phyloP scores from a whole-genome alignment of 257 asterid species.

The Nicotiana benthamiana region DNA sequence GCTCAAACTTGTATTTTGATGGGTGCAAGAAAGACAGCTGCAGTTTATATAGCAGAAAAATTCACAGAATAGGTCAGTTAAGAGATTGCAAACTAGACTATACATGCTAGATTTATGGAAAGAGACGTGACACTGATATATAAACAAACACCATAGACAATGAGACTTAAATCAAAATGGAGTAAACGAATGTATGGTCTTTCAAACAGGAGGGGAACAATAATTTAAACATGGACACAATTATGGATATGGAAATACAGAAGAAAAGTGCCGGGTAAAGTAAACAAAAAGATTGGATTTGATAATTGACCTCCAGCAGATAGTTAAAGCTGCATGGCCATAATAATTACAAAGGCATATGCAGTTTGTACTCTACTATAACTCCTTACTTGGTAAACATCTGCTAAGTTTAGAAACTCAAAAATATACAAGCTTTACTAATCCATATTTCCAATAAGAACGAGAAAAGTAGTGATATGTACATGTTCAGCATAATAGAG shows the following conservation, averaged over 20 bases:
- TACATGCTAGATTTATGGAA: background rate
- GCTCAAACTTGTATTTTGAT: slow-evolving; percentile 75
- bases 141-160: background rate
- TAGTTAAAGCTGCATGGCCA: background rate
- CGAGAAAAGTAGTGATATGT: background rate
- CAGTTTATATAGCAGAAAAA: slow-evolving; percentile 2
- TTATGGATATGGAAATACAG: background rate
- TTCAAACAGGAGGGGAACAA: background rate
- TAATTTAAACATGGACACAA: background rate
- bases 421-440: background rate
- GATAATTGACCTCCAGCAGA: background rate
- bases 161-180: background rate
- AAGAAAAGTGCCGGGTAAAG: background rate
- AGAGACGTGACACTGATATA: background rate
- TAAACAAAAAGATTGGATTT: background rate
- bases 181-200: background rate
- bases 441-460: too few relatives aligned
- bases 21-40: slow-evolving; percentile 94
- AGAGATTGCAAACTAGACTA: background rate
- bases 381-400: background rate
- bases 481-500: background rate
- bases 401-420: background rate
- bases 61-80: background rate
- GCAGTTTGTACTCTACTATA: background rate
- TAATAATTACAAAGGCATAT: background rate